phyloP scores from a whole-genome alignment of 2,329 filamentous ascomycete species.

The Acephala macrosclerotiorum region DNA sequence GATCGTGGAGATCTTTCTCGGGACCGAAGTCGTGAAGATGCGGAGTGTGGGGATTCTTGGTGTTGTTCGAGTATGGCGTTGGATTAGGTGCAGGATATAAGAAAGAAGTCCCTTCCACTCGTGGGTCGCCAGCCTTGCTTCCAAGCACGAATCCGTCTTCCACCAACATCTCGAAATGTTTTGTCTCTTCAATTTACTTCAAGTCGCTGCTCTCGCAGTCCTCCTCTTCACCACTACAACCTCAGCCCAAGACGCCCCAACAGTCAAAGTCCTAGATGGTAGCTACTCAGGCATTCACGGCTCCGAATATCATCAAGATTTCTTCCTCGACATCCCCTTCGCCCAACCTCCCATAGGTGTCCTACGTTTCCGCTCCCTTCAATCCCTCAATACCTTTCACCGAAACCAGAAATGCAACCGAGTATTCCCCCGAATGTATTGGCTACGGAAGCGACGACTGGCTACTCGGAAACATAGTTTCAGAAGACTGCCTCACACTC shows the following conservation, averaged over 20 bases:
- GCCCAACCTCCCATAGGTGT: slow-evolving; percentile 30
- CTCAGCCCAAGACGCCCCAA: slow-evolving; percentile 21
- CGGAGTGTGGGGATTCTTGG: no score
- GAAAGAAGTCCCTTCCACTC: no score
- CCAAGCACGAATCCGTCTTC: neutral
- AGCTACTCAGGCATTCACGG: slow-evolving; percentile 30
- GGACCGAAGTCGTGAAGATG: no score
- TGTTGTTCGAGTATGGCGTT: no score
- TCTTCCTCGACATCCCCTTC: slow-evolving; percentile 35
- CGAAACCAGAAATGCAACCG: slow-evolving; percentile 26
- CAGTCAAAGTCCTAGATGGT: slow-evolving; percentile 33
- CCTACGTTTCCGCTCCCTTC: slow-evolving; percentile 26
- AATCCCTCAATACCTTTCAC: slow-evolving; percentile 29
- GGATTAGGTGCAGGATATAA: no score
- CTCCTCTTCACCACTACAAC: neutral
- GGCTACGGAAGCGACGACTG: slow-evolving; percentile 30
- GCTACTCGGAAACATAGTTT: slow-evolving; percentile 20
- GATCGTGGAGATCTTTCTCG: neutral
- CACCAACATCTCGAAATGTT: neutral
- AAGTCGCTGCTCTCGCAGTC: neutral
- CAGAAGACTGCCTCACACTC: slow-evolving; percentile 61
- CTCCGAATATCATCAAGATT: slow-evolving; percentile 33
- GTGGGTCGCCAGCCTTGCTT: no score
- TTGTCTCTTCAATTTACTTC: neutral
- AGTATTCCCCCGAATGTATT: slow-evolving; percentile 26